Conservation (phyloP, 2,329 filamentous ascomycete species). For the Aspergillus texensis region DNA sequence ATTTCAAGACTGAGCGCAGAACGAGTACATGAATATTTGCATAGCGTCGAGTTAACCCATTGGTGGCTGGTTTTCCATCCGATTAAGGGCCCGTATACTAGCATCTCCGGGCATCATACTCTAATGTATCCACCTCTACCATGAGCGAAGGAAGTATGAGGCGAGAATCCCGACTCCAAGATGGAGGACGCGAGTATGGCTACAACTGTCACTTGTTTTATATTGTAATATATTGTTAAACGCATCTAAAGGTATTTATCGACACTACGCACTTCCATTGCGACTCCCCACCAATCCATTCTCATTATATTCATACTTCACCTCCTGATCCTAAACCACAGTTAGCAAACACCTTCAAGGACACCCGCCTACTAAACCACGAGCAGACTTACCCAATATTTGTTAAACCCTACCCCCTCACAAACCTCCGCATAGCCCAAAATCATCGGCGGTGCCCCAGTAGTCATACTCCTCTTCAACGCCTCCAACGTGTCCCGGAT, state of each 20-base stretch:
- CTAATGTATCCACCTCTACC: too few species aligned
- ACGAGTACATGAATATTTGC: too few species aligned
- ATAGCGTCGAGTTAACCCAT: neutral
- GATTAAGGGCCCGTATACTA: too few species aligned
- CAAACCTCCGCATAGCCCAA: conserved; percentile 50
- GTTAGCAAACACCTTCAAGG: conserved; percentile 23
- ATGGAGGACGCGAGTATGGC: too few species aligned
- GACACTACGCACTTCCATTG: neutral
- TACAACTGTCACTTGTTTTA: too few species aligned
- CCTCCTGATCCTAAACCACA: conserved; percentile 19
- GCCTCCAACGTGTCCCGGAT: conserved; percentile 37
- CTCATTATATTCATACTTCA: conserved; percentile 25
- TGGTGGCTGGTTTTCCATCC: too few species aligned
- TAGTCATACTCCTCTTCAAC: conserved; percentile 47
- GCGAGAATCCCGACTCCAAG: too few species aligned
- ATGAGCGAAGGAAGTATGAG: too few species aligned
- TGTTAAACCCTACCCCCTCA: conserved; percentile 50
- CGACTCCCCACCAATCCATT: conserved; percentile 6
- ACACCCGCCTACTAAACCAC: neutral
- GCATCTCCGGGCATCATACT: too few species aligned
- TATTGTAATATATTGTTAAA: too few species aligned
- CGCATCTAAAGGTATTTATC: too few species aligned
- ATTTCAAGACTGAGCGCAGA: neutral
- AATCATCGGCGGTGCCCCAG: conserved; percentile 48
- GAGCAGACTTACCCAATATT: conserved; percentile 40